Base-by-base conservation (phyloP, 2,329 filamentous ascomycete species). In the Truncatella angustata region DNA sequence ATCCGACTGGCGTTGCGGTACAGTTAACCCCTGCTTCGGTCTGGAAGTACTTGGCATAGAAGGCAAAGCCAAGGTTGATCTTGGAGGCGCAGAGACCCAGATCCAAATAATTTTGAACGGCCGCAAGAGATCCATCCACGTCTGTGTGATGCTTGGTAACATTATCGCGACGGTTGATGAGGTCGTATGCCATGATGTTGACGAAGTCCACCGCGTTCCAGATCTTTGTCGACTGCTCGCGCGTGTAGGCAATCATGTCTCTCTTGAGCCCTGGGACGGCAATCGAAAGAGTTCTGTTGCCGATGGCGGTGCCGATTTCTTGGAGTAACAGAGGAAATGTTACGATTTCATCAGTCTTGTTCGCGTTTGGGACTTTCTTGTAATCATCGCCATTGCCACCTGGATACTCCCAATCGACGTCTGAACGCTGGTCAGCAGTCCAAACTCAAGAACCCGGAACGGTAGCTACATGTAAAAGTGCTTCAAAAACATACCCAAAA, bases 301-400 rank as follows among this genome's bases (percentile, higher is more conserved):
- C 83, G 26, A 90, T 77, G 4, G 79, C 79, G 0, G 67, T 58
- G 51, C 85, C 82, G 23, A 88, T 71, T 4, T 79, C 79, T 11
- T 72, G 63, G 3, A 91, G 73, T 6, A 90, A 73, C 24, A 79
- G 71, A 0, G 86, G 84, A 62, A 80, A 90, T 1, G 80, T 81
- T 23, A 78, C 70, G 53, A 89, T 81, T 65, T 90, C 85, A 68
- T 77, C 79, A 10, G 68, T 70, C 54, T 85, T 85, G 24, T 78
- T 66, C 0, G 74, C 73, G 64, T 90, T 90, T 12, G 84, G 81
- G 9, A 78, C 71, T 37, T 77, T 62, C 58, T 82, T 88, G 72
- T 90, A 90, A 68, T 90, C 85, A 18, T 83, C 79, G 32, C 85
- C 85, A 55, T 90, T 90, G 21, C 87, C 86, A 16, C 79, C 79